A percentile compares a stretch with the other conserved stretches of the same genome.
phyloP scores from a whole-genome alignment of 2,329 filamentous ascomycete genomes.

The Juglanconis juglandina region DNA sequence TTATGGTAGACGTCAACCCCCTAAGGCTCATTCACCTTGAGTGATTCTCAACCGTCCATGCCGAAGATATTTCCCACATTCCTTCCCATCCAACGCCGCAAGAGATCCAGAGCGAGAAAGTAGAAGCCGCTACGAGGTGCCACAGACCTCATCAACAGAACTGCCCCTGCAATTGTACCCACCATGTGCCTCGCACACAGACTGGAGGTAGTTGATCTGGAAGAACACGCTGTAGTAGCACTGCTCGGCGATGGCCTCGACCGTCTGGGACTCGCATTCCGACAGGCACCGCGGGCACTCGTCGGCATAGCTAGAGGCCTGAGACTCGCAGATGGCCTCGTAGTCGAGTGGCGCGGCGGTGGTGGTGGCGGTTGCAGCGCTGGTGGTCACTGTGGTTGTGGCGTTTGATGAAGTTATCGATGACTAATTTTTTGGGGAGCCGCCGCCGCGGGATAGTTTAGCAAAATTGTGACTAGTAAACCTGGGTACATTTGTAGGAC shows the following conservation, averaged over 20 bases:
- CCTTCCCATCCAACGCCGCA: no score
- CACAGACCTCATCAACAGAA: slow-evolving; percentile 12
- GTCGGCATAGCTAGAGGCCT: slow-evolving; percentile 5
- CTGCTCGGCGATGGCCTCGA: not conserved
- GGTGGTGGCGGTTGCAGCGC: slow-evolving; percentile 3
- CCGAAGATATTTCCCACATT: no score
- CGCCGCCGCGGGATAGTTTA: no score
- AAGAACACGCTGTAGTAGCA: slow-evolving; percentile 14
- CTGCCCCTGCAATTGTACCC: slow-evolving; percentile 3
- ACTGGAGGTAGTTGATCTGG: slow-evolving; percentile 7
- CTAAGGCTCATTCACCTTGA: no score
- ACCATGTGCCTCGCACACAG: slow-evolving; percentile 3
- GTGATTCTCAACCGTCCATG: no score
- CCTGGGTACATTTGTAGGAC: no score
- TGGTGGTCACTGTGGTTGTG: not conserved
- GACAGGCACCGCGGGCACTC: slow-evolving; percentile 14
- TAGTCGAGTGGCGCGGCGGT: slow-evolving; percentile 11
- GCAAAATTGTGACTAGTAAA: no score
- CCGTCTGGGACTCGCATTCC: not conserved
- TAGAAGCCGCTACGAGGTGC: not conserved
- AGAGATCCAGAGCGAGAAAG: no score
- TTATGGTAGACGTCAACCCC: no score
- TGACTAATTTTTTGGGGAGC: not conserved
- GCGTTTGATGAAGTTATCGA: not conserved
- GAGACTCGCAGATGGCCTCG: slow-evolving; percentile 8